These are phyloP conservation scores for Parascedosporium putredinis DNA, from an alignment of 2,329 filamentous ascomycete species.

Conservation along the genomic window DNA sequence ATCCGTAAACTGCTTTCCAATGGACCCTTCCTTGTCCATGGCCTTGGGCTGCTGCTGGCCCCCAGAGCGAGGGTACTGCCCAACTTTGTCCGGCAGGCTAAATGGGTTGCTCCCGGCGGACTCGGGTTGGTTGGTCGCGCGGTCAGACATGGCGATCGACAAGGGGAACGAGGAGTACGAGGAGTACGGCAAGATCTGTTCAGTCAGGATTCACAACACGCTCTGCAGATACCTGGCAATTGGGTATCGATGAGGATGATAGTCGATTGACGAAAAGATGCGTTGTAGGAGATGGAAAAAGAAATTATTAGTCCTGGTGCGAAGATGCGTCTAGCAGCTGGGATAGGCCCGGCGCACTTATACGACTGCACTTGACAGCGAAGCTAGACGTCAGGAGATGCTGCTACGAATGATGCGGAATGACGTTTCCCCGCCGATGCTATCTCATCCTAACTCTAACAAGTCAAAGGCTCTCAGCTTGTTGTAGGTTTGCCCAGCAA, in stretches of 20 bases:
- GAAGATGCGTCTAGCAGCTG: too few species aligned
- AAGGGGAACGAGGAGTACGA: too few species aligned
- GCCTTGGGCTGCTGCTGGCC: slow-evolving; percentile 24
- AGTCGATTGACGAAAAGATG: too few species aligned
- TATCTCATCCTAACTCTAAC: not conserved
- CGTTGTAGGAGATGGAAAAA: too few species aligned
- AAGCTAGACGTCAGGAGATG: not conserved
- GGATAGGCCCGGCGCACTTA: too few species aligned
- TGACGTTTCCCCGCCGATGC: not conserved
- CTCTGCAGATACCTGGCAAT: too few species aligned
- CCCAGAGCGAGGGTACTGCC: not conserved
- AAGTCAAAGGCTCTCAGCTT: not conserved
- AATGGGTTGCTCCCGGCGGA: not conserved
- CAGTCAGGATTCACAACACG: too few species aligned
- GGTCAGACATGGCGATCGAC: not conserved
- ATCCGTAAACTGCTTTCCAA: slow-evolving; percentile 48
- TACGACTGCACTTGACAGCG: too few species aligned
- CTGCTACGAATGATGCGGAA: not conserved
- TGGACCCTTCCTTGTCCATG: slow-evolving; percentile 37
- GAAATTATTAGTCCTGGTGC: too few species aligned
- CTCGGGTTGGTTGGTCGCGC: not conserved
- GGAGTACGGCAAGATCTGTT: too few species aligned
- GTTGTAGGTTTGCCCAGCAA: too few species aligned
- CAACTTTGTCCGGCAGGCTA: not conserved
- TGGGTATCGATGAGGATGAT: too few species aligned